These are phyloP conservation scores for Tolypocladium inflatum DNA, from an alignment of 2,329 filamentous ascomycete genomes.

Conservation along the genomic window DNA sequence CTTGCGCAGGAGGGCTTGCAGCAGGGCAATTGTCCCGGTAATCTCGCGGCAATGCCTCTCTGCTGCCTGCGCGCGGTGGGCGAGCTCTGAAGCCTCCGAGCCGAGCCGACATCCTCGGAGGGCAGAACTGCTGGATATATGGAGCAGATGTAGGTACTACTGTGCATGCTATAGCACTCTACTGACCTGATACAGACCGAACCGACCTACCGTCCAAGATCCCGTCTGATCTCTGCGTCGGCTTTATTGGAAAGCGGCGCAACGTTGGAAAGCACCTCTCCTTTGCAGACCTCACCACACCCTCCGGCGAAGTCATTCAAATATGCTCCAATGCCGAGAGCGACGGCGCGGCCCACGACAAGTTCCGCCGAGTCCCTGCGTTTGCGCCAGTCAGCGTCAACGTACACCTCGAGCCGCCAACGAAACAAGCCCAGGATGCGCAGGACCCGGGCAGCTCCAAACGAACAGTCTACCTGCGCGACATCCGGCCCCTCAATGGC, in stretches of 20 bases:
- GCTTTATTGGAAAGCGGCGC: slow-evolving; percentile 61
- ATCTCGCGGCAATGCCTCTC: neutral
- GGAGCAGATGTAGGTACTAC: slow-evolving; percentile 20
- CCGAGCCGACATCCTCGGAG: slow-evolving; percentile 7
- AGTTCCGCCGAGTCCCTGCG: slow-evolving; percentile 35
- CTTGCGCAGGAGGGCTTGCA: slow-evolving; percentile 8
- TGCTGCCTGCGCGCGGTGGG: neutral
- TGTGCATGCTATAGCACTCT: neutral
- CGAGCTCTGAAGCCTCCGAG: neutral
- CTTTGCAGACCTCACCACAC: slow-evolving; percentile 51
- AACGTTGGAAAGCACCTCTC: slow-evolving; percentile 60
- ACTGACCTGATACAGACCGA: slow-evolving; percentile 14
- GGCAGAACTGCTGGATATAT: slow-evolving; percentile 15
- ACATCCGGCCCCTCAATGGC: slow-evolving; percentile 23
- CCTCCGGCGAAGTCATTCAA: slow-evolving; percentile 32
- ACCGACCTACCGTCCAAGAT: slow-evolving; percentile 11
- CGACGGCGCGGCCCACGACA: slow-evolving; percentile 24
- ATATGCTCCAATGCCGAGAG: slow-evolving; percentile 30
- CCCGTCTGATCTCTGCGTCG: slow-evolving; percentile 23
- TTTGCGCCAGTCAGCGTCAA: slow-evolving; percentile 44
- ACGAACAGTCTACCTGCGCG: slow-evolving; percentile 57
- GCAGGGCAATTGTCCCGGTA: neutral
- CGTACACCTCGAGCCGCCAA: slow-evolving; percentile 22
- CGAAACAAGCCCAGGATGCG: slow-evolving; percentile 10
- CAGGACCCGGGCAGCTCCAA: slow-evolving; percentile 19